phyloP scores from a whole-genome alignment of 2,329 filamentous ascomycete species.

The Sporothrix dimorphospora region DNA sequence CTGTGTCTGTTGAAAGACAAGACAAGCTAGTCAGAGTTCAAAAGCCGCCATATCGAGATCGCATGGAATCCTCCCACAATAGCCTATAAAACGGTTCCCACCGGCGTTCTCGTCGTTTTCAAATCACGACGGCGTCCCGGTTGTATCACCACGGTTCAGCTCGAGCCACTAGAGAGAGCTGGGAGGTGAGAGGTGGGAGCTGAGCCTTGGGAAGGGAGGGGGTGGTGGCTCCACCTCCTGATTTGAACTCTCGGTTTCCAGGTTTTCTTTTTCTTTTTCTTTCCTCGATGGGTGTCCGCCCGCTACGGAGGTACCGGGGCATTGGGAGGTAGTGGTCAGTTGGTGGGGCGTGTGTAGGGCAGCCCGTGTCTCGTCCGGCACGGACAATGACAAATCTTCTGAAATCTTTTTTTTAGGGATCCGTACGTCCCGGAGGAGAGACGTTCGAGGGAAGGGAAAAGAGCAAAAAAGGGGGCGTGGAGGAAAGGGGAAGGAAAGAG shows the following conservation, averaged over 20 bases:
- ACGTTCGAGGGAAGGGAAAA: not conserved
- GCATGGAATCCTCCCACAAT: not conserved
- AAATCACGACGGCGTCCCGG: not conserved
- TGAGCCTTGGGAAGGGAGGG: not conserved
- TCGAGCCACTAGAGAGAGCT: not conserved
- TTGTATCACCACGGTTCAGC: not conserved
- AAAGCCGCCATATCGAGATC: conserved; percentile 15
- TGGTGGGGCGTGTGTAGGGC: not conserved
- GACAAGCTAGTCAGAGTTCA: not conserved
- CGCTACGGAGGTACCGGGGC: not conserved
- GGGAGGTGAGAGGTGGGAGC: not conserved
- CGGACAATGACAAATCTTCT: conserved; percentile 31
- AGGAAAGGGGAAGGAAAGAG: not conserved
- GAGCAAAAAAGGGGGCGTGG: not conserved
- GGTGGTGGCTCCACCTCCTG: conserved; percentile 3
- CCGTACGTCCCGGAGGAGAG: conserved; percentile 5
- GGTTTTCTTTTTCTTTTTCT: not conserved
- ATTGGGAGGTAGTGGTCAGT: not conserved
- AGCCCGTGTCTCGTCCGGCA: conserved; percentile 5
- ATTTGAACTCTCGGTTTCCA: not conserved
- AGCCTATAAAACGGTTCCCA: not conserved
- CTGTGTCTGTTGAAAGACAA: not conserved
- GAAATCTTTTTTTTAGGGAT: conserved; percentile 22
- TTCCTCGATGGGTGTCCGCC: not conserved
- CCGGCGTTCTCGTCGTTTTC: not conserved